Conservation (phyloP, 1,139 yeast genomes). For the Debaryomycetaceae sp. region DNA sequence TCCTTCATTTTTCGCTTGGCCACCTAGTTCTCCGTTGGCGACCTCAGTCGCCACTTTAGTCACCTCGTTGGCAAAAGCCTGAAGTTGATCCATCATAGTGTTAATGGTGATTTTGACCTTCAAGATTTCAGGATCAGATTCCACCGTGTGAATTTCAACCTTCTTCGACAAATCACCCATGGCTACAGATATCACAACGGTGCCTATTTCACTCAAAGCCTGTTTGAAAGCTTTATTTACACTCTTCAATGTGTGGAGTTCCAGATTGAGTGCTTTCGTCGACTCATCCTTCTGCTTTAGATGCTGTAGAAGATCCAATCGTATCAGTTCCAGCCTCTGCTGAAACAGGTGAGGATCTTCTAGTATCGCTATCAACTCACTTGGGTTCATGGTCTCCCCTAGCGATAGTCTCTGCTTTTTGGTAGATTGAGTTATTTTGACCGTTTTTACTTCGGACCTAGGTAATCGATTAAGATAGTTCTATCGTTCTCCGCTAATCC, state of each 20-base stretch:
- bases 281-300: conserved; percentile 30
- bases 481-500: not conserved
- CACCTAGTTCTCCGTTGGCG: conserved; percentile 85
- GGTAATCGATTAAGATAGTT: not conserved
- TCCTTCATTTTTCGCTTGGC: conserved; percentile 80
- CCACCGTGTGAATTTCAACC: conserved; percentile 68
- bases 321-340: conserved; percentile 27
- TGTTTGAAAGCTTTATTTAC: conserved; percentile 76
- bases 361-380: conserved; percentile 31
- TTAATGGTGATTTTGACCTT: conserved; percentile 79
- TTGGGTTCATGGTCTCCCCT: conserved; percentile 24
- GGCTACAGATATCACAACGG: conserved; percentile 79
- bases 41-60: conserved; percentile 86
- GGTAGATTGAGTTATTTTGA: conserved; percentile 15
- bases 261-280: conserved; percentile 28
- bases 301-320: conserved; percentile 29
- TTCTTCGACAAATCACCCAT: conserved; percentile 81
- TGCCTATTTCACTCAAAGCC: conserved; percentile 75
- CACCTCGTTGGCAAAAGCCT: conserved; percentile 77
- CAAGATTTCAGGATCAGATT: conserved; percentile 70
- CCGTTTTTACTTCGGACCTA: not conserved
- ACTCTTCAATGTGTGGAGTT: conserved; percentile 51
- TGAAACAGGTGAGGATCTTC: conserved; percentile 40
- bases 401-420: conserved; percentile 17
- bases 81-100: conserved; percentile 85